Conservation (phyloP, 805 yeast genomes). For the Saccharomycopsis oosterbeekiorum region DNA sequence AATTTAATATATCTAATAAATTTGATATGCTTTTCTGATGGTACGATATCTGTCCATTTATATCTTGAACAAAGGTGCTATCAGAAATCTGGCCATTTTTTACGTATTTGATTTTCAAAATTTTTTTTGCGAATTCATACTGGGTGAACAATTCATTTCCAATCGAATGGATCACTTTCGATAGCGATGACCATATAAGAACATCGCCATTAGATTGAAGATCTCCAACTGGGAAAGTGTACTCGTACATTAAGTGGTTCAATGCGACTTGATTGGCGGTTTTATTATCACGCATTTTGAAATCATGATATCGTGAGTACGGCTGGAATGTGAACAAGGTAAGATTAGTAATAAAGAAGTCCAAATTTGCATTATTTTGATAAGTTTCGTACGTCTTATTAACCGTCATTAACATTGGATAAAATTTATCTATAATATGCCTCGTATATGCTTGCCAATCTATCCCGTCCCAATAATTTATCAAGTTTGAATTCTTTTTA, state of each 20-base stretch:
- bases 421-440: conserved; percentile 41
- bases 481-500: conserved; percentile 20
- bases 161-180: conserved; percentile 32
- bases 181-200: conserved; percentile 40
- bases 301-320: conserved; percentile 32
- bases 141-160: conserved; percentile 29
- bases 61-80: conserved; percentile 11
- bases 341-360: conserved; percentile 27
- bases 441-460: conserved; percentile 49
- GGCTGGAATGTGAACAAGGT: conserved; percentile 35
- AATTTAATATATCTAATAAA: conserved; percentile 28
- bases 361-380: conserved; percentile 15
- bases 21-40: conserved; percentile 8
- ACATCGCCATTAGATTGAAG: conserved; percentile 33
- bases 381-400: conserved; percentile 29
- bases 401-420: conserved; percentile 36
- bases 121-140: conserved; percentile 25
- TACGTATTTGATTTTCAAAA: conserved; percentile 22
- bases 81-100: conserved; percentile 7
- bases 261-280: conserved; percentile 23
- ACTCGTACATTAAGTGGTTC: conserved; percentile 35
- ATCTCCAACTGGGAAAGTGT: conserved; percentile 33
- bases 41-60: conserved; percentile 18
- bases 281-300: conserved; percentile 13
- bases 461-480: conserved; percentile 33